These are phyloP conservation scores for Tylopilus plumbeoviolaceoides DNA, from an alignment of 768 basidiomycete species.

Conservation along the genomic window DNA sequence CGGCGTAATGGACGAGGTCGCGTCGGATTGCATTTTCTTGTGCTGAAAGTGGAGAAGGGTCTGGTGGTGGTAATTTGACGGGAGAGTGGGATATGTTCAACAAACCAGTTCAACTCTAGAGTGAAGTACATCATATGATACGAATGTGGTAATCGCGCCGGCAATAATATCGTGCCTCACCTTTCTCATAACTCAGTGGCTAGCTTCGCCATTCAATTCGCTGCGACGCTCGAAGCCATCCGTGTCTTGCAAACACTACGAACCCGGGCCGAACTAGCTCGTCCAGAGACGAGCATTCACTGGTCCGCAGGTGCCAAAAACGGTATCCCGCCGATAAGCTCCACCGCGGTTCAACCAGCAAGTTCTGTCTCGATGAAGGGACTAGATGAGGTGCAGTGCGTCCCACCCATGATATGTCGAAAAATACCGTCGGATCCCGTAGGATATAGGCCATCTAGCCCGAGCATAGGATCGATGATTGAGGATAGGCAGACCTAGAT, in stretches of 20 bases:
- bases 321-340: background rate
- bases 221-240: background rate
- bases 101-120: no score
- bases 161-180: no score
- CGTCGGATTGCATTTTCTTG: background rate
- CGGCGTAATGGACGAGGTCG: background rate
- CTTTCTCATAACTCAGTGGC: background rate
- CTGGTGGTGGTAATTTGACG: no score
- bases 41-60: background rate
- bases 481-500: background rate
- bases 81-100: no score
- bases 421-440: no score
- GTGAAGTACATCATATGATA: no score
- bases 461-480: background rate
- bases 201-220: background rate
- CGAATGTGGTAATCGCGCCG: no score
- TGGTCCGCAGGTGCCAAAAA: background rate
- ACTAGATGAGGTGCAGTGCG: background rate
- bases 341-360: no score
- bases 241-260: background rate
- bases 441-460: background rate
- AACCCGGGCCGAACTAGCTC: conserved; percentile 10
- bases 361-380: background rate
- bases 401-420: no score
- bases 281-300: background rate